A percentile compares a stretch with the other conserved stretches of the same genome.
Conservation (phyloP, 441 rosid genomes). For the Biscutella laevigata region DNA sequence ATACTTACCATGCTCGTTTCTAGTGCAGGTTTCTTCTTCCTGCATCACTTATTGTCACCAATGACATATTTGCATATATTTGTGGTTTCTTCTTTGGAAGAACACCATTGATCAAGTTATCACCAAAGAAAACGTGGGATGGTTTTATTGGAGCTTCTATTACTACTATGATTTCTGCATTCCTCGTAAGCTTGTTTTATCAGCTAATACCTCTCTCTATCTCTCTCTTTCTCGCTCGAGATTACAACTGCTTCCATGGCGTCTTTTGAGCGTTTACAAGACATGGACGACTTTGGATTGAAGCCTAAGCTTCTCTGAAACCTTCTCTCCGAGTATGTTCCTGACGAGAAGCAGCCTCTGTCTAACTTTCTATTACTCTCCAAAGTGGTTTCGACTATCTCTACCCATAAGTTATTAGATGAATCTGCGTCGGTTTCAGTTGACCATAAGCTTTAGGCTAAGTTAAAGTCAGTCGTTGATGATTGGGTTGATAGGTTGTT, state of each 20-base stretch:
- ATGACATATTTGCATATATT: slow-evolving; percentile 71
- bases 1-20: background rate
- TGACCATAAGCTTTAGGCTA: slow-evolving; percentile 30
- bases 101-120: slow-evolving; percentile 87
- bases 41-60: slow-evolving; percentile 71
- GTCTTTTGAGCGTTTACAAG: slow-evolving; percentile 30
- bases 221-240: background rate
- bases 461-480: slow-evolving; percentile 58
- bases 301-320: slow-evolving; percentile 50
- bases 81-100: slow-evolving; percentile 87
- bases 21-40: slow-evolving; percentile 81
- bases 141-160: slow-evolving; percentile 86
- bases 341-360: slow-evolving; percentile 46
- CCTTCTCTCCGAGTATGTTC: slow-evolving; percentile 46
- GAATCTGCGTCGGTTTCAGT: slow-evolving; percentile 32
- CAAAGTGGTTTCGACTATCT: slow-evolving; percentile 32
- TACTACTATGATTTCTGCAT: slow-evolving; percentile 71
- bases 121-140: slow-evolving; percentile 98
- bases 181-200: slow-evolving; percentile 42
- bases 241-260: slow-evolving; percentile 24
- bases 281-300: slow-evolving; percentile 44
- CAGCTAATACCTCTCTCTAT: background rate
- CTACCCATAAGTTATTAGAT: slow-evolving; percentile 43
- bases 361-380: slow-evolving; percentile 31
- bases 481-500: slow-evolving; percentile 53